Percentiles rank a stretch among this genome's conserved stretches.
Conservation (phyloP, 768 basidiomycete species). For the Clathrus columnatus region DNA sequence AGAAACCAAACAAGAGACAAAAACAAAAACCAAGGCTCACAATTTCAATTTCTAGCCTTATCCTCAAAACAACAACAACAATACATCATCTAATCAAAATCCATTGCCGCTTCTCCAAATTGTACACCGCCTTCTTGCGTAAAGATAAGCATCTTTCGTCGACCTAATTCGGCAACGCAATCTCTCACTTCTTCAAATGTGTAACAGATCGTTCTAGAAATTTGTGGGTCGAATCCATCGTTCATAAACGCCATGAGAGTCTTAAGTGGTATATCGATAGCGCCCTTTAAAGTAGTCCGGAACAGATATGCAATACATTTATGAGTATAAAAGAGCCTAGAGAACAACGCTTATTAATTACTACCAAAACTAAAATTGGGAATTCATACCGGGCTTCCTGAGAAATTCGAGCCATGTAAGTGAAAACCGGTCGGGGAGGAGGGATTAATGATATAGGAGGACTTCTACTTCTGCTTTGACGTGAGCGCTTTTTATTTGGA, state of each 20-base stretch:
- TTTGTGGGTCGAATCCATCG: neutral
- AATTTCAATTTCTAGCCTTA: neutral
- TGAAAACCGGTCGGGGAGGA: neutral
- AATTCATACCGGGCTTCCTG: slow-evolving; percentile 5
- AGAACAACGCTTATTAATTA: no score
- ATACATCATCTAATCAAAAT: neutral
- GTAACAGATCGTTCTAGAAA: neutral
- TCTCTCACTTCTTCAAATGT: slow-evolving; percentile 1
- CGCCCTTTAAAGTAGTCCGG: slow-evolving; percentile 1
- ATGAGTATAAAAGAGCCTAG: neutral
- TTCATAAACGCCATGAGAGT: slow-evolving; percentile 9
- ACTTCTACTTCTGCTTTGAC: neutral
- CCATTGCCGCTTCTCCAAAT: neutral
- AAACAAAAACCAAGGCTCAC: no score
- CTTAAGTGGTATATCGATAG: slow-evolving; percentile 3
- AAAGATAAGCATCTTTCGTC: slow-evolving; percentile 4
- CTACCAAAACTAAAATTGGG: no score
- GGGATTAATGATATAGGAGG: no score
- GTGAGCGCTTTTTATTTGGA: neutral
- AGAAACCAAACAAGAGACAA: no score
- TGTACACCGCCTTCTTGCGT: slow-evolving; percentile 8
- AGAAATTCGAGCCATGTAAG: neutral
- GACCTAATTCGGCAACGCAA: slow-evolving; percentile 2
- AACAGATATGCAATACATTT: slow-evolving; percentile 8
- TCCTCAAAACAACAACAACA: neutral